Evolutionary conservation across 2,329 filamentous ascomycete genomes (phyloP), one percentile per base, ranked within the genome.

Genomic region (Cercospora janseana): DNA sequence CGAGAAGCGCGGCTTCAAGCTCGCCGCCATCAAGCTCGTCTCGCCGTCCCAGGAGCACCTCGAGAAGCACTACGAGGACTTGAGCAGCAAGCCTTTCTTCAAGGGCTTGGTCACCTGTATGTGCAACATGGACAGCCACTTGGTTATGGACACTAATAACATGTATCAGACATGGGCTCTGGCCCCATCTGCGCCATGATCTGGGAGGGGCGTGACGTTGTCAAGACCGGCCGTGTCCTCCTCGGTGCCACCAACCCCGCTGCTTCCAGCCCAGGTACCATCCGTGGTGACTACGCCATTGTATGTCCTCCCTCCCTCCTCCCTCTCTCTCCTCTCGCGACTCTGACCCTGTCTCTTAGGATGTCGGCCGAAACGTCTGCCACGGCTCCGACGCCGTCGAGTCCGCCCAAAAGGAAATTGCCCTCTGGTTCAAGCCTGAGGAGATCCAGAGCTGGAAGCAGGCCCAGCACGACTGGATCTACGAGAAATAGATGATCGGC

Each of bases 381-480:
- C 93, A 98, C 85, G 93, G 93, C 73, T 96, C 90, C 76, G 93
- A 98, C 83, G 85, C 81, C 72, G 92, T 98, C 76, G 93, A 98
- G 85, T 95, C 83, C 80, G 93, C 93, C 77, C 83, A 97, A 87
- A 96, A 97, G 88, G 93, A 98, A 82, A 98, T 98, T 72, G 86
- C 86, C 69, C 85, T 97, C 72, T 98, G 93, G 93, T 98, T 98
- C 87, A 85, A 87, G 77, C 79, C 87, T 64, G 84, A 83, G 65
- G 93, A 97, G 76, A 72, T 95, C 69, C 76, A 89, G 76, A 80
- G 71, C 77, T 97, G 87, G 83, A 92, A 93, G 82, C 79, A 79
- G 64, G 79, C 87, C 72, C 81, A 88, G 78, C 82, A 87, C 77
- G 83, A 87, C 80, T 97, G 93, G 93, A 80, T 97, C 80, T 97